Conservation (phyloP, 495 filamentous ascomycete genomes). For the Tuber aestivum region DNA sequence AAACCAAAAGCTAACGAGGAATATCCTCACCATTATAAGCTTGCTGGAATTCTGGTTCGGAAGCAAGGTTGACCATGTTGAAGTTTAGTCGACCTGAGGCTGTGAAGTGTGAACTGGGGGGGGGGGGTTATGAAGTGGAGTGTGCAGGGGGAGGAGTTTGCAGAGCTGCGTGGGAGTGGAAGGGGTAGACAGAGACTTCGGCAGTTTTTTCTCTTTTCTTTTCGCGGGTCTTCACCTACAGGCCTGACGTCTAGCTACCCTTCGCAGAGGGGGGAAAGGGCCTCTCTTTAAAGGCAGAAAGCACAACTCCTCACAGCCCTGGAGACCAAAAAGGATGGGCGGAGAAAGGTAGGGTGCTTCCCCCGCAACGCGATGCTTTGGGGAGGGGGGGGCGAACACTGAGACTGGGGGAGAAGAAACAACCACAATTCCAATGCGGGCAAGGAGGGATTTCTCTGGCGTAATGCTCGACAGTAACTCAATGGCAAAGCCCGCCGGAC, state of each 20-base stretch:
- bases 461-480: constrained; percentile 31
- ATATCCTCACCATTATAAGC: constrained; percentile 77
- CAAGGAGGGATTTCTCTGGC: constrained; percentile 28
- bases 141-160: neutral
- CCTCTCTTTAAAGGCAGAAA: neutral
- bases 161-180: constrained; percentile 2
- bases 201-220: neutral
- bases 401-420: neutral
- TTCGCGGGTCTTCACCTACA: neutral
- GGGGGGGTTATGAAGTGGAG: too few species aligned
- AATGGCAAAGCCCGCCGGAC: constrained; percentile 22
- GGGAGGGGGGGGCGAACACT: neutral
- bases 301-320: neutral
- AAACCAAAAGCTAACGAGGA: constrained; percentile 5
- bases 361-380: neutral
- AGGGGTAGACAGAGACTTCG: neutral
- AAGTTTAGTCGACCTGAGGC: neutral
- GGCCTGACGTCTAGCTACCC: neutral
- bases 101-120: neutral
- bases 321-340: neutral
- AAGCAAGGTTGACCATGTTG: constrained; percentile 75
- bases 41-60: constrained; percentile 97
- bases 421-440: constrained; percentile 7
- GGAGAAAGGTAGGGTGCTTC: neutral
- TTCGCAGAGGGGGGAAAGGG: neutral